Percentiles rank a stretch among this genome's conserved stretches.
Evolutionary conservation across 2,329 filamentous ascomycete species (phyloP).

Genomic region (Cladophialophora carrionii): DNA sequence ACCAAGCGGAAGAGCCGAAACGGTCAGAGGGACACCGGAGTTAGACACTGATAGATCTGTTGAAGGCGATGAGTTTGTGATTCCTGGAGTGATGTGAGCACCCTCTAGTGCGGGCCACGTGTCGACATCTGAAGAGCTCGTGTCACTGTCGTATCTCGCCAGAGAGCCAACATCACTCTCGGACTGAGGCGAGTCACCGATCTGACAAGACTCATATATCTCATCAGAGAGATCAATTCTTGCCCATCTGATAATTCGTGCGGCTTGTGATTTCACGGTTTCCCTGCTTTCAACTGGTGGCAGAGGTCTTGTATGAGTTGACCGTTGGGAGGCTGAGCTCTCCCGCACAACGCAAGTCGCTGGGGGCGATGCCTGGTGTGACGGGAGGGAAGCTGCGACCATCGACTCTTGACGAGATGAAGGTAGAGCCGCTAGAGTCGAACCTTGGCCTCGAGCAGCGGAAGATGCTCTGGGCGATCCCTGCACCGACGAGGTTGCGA

Average conservation of each 20-base stretch:
- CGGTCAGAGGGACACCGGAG: not conserved
- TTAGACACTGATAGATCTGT: not conserved
- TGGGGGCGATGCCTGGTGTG: not conserved
- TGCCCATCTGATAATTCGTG: slow-evolving; percentile 14
- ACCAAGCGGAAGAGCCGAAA: not conserved
- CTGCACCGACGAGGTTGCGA: not conserved
- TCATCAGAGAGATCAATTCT: slow-evolving; percentile 19
- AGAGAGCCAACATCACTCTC: not conserved
- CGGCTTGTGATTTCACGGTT: slow-evolving; percentile 17
- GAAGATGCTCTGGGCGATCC: not conserved
- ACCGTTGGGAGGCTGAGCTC: not conserved
- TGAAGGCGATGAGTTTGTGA: not conserved
- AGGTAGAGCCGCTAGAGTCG: not conserved
- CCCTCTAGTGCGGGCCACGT: slow-evolving; percentile 4
- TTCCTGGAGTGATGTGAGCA: not conserved
- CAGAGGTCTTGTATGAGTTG: slow-evolving; percentile 10
- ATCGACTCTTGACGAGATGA: not conserved
- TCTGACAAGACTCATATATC: slow-evolving; percentile 23
- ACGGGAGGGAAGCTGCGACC: not conserved
- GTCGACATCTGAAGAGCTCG: not conserved
- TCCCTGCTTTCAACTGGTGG: slow-evolving; percentile 29
- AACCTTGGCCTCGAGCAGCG: not conserved
- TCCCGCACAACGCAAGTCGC: not conserved
- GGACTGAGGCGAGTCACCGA: not conserved
- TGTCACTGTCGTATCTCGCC: not conserved